Percentiles rank a stretch among this genome's conserved stretches.
Conservation (phyloP, 768 basidiomycete species). For the Chiua virens region DNA sequence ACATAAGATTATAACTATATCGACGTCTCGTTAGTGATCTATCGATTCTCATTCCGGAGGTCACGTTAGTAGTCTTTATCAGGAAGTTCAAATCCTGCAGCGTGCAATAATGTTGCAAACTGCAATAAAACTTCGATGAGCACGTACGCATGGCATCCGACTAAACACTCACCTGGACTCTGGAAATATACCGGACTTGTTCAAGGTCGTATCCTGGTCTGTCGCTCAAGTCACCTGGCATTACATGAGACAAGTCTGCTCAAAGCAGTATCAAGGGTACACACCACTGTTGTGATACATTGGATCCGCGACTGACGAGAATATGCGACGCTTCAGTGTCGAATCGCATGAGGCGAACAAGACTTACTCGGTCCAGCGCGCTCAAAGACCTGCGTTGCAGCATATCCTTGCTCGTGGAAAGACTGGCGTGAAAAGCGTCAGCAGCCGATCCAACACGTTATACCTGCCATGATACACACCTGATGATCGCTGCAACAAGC, state of each 20-base stretch:
- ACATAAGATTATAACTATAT: slow-evolving; percentile 2
- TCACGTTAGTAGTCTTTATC: not conserved
- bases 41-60: too few species aligned
- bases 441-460: not conserved
- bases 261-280: slow-evolving; percentile 11
- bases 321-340: not conserved
- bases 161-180: slow-evolving; percentile 63
- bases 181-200: slow-evolving; percentile 81
- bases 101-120: slow-evolving; percentile 71
- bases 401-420: slow-evolving; percentile 80
- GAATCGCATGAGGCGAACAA: not conserved
- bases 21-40: too few species aligned
- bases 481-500: slow-evolving; percentile 94
- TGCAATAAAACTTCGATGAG: slow-evolving; percentile 20
- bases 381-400: slow-evolving; percentile 87
- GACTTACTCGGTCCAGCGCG: slow-evolving; percentile 68
- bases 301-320: slow-evolving; percentile 68
- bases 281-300: slow-evolving; percentile 85
- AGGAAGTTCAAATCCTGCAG: slow-evolving; percentile 56
- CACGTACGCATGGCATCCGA: not conserved
- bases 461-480: slow-evolving; percentile 37
- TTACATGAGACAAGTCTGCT: not conserved
- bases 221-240: slow-evolving; percentile 70
- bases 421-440: slow-evolving; percentile 42
- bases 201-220: slow-evolving; percentile 80